Conservation (phyloP, 768 basidiomycete genomes). For the Collybia sordida region DNA sequence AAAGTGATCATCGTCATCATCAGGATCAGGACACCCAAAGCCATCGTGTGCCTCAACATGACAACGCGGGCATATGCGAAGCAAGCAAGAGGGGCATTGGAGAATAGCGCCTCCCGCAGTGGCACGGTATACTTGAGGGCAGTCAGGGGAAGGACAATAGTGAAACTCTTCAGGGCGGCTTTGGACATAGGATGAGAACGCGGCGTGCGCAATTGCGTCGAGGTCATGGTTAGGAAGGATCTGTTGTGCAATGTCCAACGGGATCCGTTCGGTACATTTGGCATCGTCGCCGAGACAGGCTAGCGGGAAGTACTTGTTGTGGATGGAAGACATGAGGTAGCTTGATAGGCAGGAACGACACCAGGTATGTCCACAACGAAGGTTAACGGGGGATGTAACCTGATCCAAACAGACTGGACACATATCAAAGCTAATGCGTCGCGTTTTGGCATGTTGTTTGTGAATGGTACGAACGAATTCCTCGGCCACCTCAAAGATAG, state of each 20-base stretch:
- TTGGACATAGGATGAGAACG: conserved; percentile 63
- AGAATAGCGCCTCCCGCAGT: conserved; percentile 48
- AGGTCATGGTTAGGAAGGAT: conserved; percentile 55
- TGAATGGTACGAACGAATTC: conserved; percentile 36
- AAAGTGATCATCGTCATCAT: conserved; percentile 57
- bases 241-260: conserved; percentile 48
- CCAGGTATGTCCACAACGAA: conserved; percentile 68
- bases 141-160: conserved; percentile 81
- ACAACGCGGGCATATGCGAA: conserved; percentile 69
- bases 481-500: conserved; percentile 40
- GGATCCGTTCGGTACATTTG: conserved; percentile 55
- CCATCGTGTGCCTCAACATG: conserved; percentile 60
- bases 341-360: conserved; percentile 60
- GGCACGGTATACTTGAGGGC: conserved; percentile 68
- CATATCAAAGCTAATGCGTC: conserved; percentile 15
- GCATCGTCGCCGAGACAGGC: conserved; percentile 67
- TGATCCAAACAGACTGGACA: conserved; percentile 77
- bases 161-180: conserved; percentile 60
- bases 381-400: conserved; percentile 46
- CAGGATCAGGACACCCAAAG: conserved; percentile 59
- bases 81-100: conserved; percentile 71
- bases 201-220: conserved; percentile 52
- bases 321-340: conserved; percentile 59
- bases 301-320: conserved; percentile 66
- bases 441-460: conserved; percentile 18